These are phyloP conservation scores for Eremomyces bilateralis DNA, from an alignment of 495 filamentous ascomycete genomes.

Conservation along the genomic window DNA sequence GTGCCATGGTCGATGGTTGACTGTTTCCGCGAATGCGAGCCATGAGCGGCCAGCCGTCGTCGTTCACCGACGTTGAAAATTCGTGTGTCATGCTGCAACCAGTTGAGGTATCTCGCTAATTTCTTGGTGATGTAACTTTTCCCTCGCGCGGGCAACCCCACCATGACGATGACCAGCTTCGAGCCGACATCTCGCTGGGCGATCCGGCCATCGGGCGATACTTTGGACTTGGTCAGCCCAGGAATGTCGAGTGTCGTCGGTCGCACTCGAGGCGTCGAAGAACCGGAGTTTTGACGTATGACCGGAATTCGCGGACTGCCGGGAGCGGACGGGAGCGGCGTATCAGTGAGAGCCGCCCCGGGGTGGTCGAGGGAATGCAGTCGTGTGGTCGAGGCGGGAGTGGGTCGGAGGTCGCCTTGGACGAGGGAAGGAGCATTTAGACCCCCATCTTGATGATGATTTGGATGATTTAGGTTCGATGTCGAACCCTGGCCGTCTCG, in stretches of 20 bases:
- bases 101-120: conserved; percentile 80
- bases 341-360: conserved; percentile 40
- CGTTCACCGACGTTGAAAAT: conserved; percentile 97
- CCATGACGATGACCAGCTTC: conserved; percentile 96
- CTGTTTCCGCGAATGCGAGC: conserved; percentile 18
- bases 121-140: conserved; percentile 99
- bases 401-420: conserved; percentile 2
- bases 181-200: conserved; percentile 78
- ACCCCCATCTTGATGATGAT: too few relatives aligned
- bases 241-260: conserved; percentile 26
- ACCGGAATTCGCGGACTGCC: conserved; percentile 39
- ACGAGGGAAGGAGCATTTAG: conserved; percentile 1
- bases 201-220: conserved; percentile 86
- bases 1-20: conserved; percentile 19
- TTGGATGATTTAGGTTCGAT: too few relatives aligned
- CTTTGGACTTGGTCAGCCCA: conserved; percentile 72
- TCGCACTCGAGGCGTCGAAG: conserved; percentile 29
- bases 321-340: conserved; percentile 44
- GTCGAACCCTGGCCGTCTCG: too few relatives aligned
- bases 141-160: conserved; percentile 79
- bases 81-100: conserved; percentile 83
- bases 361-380: not conserved
- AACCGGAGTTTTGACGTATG: conserved; percentile 24
- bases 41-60: conserved; percentile 54
- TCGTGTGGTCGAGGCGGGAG: not conserved